Percentiles rank a stretch among this genome's conserved stretches.
Evolutionary conservation across 345 rosid genomes (phyloP).

Genomic region (Eucalyptus urophylla): DNA sequence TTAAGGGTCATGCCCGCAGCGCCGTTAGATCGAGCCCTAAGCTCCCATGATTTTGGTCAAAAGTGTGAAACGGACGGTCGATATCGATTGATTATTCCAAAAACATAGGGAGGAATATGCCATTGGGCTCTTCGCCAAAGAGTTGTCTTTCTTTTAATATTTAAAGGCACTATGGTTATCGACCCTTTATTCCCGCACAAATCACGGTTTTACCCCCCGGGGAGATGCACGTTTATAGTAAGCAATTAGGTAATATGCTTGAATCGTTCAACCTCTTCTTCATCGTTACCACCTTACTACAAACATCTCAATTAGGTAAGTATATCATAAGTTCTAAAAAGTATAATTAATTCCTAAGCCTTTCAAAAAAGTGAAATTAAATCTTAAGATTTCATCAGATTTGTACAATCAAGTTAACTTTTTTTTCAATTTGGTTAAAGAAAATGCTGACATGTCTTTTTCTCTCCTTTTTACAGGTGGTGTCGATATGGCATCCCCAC

Average conservation of each 20-base stretch:
- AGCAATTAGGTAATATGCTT: neutral
- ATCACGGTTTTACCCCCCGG: neutral
- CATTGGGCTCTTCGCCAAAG: neutral
- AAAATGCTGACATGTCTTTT: neutral
- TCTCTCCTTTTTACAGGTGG: neutral
- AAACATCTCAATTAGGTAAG: neutral
- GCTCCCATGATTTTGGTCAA: neutral
- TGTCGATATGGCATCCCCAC: neutral
- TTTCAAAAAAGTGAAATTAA: neutral
- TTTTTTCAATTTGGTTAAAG: too few relatives aligned
- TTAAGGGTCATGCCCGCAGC: neutral
- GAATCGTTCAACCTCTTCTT: neutral
- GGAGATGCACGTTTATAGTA: neutral
- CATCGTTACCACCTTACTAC: neutral
- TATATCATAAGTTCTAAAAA: neutral
- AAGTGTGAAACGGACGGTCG: neutral
- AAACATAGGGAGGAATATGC: neutral
- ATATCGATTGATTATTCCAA: neutral
- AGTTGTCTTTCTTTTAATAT: neutral
- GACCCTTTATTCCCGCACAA: neutral
- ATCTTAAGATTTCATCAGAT: neutral
- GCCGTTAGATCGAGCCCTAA: neutral
- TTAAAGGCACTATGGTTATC: neutral
- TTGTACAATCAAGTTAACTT: fast-evolving
- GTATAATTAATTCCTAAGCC: neutral